Percentiles rank a stretch among this genome's conserved stretches.
Conservation (phyloP, 2,329 filamentous ascomycete species). For the Paramyrothecium roridum region DNA sequence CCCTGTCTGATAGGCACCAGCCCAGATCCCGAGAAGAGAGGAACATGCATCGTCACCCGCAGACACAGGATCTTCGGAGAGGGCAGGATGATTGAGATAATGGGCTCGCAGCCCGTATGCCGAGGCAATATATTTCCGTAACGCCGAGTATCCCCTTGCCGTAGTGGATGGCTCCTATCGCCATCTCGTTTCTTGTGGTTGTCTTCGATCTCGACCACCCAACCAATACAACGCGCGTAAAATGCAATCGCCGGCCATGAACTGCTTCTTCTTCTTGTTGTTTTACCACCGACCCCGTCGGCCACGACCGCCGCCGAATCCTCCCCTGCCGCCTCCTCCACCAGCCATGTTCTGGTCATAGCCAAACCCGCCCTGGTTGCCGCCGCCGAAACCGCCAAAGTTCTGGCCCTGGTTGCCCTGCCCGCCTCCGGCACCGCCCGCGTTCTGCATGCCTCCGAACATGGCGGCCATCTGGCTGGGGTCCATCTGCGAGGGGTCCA, state of each 20-base stretch:
- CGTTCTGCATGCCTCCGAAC: constrained; percentile 56
- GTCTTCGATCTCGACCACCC: neutral
- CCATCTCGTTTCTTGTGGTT: no score
- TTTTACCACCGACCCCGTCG: constrained; percentile 19
- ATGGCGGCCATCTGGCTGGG: constrained; percentile 55
- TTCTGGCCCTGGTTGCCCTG: constrained; percentile 50
- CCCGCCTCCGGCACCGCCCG: constrained; percentile 36
- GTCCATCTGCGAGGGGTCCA: constrained; percentile 67
- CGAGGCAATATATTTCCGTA: no score
- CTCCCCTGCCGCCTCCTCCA: constrained; percentile 29
- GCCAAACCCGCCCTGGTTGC: constrained; percentile 49
- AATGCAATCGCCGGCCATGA: neutral
- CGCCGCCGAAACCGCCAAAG: constrained; percentile 52
- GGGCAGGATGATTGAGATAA: no score
- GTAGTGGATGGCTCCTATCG: no score
- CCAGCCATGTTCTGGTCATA: constrained; percentile 46
- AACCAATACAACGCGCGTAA: neutral
- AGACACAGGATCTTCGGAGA: no score
- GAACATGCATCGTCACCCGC: no score
- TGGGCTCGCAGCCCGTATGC: no score
- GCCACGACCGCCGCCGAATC: constrained; percentile 22
- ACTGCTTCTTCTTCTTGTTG: no score
- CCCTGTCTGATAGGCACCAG: no score
- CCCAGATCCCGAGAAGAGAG: no score
- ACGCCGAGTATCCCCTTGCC: no score